Conservation (phyloP, 2,329 filamentous ascomycete genomes). For the Nigrospora oryzae region DNA sequence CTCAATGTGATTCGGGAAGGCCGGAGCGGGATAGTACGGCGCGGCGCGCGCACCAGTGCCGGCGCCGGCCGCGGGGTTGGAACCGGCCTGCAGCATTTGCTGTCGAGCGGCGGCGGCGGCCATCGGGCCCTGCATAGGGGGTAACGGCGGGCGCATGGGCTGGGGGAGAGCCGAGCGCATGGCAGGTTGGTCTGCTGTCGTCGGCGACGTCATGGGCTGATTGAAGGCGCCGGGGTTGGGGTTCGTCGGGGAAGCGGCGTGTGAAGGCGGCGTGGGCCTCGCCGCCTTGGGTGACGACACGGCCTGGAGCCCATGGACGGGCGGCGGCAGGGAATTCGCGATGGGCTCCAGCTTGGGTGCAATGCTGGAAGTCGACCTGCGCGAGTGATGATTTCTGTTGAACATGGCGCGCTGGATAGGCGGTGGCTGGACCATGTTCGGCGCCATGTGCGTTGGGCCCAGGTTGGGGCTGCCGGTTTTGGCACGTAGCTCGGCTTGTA, state of each 20-base stretch:
- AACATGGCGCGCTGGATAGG: slow-evolving; percentile 74
- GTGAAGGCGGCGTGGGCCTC: slow-evolving; percentile 76
- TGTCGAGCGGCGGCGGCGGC: slow-evolving; percentile 21
- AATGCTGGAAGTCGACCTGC: slow-evolving; percentile 65
- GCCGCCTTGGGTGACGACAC: slow-evolving; percentile 54
- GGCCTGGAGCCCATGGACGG: slow-evolving; percentile 39
- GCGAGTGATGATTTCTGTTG: slow-evolving; percentile 64
- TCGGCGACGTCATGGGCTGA: slow-evolving; percentile 32
- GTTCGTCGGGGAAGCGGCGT: slow-evolving; percentile 50
- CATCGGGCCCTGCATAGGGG: slow-evolving; percentile 24
- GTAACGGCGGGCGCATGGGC: slow-evolving; percentile 20
- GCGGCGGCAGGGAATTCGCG: slow-evolving; percentile 34
- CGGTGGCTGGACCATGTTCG: slow-evolving; percentile 62
- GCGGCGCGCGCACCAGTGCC: slow-evolving; percentile 15
- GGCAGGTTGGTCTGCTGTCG: slow-evolving; percentile 37
- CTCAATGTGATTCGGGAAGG: slow-evolving; percentile 88
- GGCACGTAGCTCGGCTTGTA: slow-evolving; percentile 87
- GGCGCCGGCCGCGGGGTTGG: not conserved
- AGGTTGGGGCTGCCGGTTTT: slow-evolving; percentile 85
- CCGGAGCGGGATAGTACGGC: slow-evolving; percentile 68
- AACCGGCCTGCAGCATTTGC: slow-evolving; percentile 25
- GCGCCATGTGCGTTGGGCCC: slow-evolving; percentile 58
- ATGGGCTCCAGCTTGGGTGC: slow-evolving; percentile 63
- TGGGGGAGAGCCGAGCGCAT: slow-evolving; percentile 30
- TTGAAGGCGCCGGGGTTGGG: slow-evolving; percentile 31